Conservation (phyloP, 1,139 yeast genomes). For the Pichia sp. region DNA sequence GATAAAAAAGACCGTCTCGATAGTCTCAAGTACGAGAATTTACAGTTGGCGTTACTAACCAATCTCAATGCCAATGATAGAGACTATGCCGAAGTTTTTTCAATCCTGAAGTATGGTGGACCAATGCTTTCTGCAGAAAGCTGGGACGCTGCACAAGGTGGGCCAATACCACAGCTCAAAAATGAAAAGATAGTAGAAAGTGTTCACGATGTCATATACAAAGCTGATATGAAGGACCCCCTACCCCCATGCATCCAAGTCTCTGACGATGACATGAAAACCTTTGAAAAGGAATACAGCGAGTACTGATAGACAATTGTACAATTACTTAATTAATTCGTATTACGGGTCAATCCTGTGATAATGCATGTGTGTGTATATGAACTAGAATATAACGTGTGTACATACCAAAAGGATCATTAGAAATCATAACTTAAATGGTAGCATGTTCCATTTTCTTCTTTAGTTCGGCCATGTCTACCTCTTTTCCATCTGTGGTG, state of each 20-base stretch:
- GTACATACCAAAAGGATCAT: background rate
- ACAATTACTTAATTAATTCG: too few species aligned
- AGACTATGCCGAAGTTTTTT: constrained; percentile 1
- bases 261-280: too few species aligned
- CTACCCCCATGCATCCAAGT: too few species aligned
- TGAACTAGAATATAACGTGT: too few species aligned
- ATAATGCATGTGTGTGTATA: too few species aligned
- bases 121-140: background rate
- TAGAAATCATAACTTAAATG: constrained; percentile 9
- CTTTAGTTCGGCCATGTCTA: constrained; percentile 15
- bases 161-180: constrained; percentile 2
- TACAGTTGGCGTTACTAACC: constrained; percentile 20
- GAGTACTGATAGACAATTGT: too few species aligned
- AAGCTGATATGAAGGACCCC: background rate
- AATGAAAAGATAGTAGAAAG: background rate
- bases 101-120: constrained; percentile 4
- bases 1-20: constrained; percentile 21
- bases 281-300: too few species aligned
- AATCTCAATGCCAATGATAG: constrained; percentile 15
- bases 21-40: constrained; percentile 24
- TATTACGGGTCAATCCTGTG: too few species aligned
- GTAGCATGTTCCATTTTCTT: constrained; percentile 15
- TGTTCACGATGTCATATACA: background rate
- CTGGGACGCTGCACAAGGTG: constrained; percentile 4
- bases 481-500: constrained; percentile 22